A percentile compares a stretch with the other conserved stretches of the same genome.
phyloP scores from a whole-genome alignment of 495 filamentous ascomycete genomes.

The Trichoderma erinaceum region DNA sequence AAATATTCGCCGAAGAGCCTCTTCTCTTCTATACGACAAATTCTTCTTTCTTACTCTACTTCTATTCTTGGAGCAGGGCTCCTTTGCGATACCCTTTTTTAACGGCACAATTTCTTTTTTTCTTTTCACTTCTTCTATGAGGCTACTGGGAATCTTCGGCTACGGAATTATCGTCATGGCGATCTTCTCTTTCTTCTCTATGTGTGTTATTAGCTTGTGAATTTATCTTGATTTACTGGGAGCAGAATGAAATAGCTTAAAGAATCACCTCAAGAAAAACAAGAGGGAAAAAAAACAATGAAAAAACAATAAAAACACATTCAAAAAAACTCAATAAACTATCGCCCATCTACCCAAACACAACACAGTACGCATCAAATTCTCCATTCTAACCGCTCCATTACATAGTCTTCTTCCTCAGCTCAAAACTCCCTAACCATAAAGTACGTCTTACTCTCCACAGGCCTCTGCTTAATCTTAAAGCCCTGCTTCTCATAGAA shows the following conservation, averaged over 20 bases:
- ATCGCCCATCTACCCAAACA: too few species aligned
- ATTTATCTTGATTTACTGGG: not conserved
- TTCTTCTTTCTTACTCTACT: not conserved
- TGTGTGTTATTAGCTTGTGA: not conserved
- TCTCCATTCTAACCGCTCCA: not conserved
- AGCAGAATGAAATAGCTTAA: not conserved
- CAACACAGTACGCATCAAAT: not conserved
- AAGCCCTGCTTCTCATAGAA: conserved; percentile 41
- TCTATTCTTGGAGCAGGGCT: conserved; percentile 9
- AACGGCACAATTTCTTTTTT: not conserved
- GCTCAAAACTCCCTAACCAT: conserved; percentile 33
- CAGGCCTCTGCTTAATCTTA: conserved; percentile 27
- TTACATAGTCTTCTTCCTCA: not conserved
- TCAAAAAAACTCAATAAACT: too few species aligned
- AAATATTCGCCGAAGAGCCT: not conserved
- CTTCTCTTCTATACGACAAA: not conserved
- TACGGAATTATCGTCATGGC: not conserved
- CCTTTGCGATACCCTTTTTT: conserved; percentile 11
- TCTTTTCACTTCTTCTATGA: not conserved
- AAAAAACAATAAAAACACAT: not conserved
- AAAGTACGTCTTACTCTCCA: conserved; percentile 30
- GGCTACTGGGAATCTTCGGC: not conserved
- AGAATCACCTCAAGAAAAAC: not conserved
- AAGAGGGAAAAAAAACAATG: too few species aligned
- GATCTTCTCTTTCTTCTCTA: not conserved